These are phyloP conservation scores for Sphenostylis stenocarpa DNA, from an alignment of 306 rosid genomes.

Conservation along the genomic window DNA sequence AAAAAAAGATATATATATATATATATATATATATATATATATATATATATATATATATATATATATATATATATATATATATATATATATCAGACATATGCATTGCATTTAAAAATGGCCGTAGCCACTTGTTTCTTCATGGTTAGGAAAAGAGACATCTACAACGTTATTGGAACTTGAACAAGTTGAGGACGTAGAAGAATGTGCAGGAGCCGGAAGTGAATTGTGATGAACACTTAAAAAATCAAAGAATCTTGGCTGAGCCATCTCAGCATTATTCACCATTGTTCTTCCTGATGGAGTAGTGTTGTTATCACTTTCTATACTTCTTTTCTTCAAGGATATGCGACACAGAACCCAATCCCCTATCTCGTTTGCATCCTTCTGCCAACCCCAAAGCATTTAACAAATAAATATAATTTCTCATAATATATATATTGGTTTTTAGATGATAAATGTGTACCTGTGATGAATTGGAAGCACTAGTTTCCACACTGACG, in stretches of 20 bases:
- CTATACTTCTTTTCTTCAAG: slow-evolving; percentile 47
- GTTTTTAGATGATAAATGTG: background rate
- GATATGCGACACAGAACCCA: slow-evolving; percentile 78
- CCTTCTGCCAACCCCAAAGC: slow-evolving; percentile 36
- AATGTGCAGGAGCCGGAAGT: slow-evolving; percentile 12
- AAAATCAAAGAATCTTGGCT: slow-evolving; percentile 45
- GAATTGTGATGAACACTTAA: slow-evolving; percentile 34
- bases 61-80: too few relatives aligned
- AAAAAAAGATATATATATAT: too few relatives aligned
- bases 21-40: too few relatives aligned
- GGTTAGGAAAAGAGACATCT: slow-evolving; percentile 41
- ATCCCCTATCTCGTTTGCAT: slow-evolving; percentile 41
- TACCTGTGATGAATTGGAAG: slow-evolving; percentile 34
- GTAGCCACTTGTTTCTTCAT: slow-evolving; percentile 43
- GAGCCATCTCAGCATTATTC: slow-evolving; percentile 15
- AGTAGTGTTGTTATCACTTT: background rate
- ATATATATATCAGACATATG: background rate
- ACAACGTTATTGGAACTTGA: slow-evolving; percentile 45
- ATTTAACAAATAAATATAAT: background rate
- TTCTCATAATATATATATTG: background rate
- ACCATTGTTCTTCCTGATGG: slow-evolving; percentile 24
- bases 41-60: too few relatives aligned
- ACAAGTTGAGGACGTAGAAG: slow-evolving; percentile 54
- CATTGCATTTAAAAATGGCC: slow-evolving; percentile 9
- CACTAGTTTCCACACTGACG: background rate